Evolutionary conservation across 2,329 filamentous ascomycete genomes (phyloP).

Genomic region (Trichoderma cornu-damae): DNA sequence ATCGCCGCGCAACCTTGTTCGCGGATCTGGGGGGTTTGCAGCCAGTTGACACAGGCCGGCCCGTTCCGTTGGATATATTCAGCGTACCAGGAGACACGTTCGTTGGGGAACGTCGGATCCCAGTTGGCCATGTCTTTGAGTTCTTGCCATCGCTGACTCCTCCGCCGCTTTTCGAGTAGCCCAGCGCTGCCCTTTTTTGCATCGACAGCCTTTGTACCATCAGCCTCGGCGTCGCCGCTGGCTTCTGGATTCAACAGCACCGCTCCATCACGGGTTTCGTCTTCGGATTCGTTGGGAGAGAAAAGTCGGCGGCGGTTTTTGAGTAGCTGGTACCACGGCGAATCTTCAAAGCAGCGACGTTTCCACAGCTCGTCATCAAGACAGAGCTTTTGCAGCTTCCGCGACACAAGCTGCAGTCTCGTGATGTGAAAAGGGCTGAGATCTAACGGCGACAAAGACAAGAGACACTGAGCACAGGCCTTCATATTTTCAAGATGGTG

Average conservation of each 20-base stretch:
- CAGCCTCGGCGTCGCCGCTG: conserved; percentile 22
- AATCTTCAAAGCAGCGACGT: conserved; percentile 65
- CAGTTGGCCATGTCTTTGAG: conserved; percentile 66
- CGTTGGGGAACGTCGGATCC: conserved; percentile 70
- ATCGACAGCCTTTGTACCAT: background rate
- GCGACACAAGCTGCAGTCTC: conserved; percentile 64
- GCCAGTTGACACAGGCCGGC: conserved; percentile 69
- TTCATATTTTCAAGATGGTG: conserved; percentile 18
- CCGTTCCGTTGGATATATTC: conserved; percentile 83
- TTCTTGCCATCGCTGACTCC: conserved; percentile 23
- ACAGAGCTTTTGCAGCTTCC: conserved; percentile 58
- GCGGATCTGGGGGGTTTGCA: conserved; percentile 55
- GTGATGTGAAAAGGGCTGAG: conserved; percentile 46
- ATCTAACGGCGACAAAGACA: conserved; percentile 25
- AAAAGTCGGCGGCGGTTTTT: conserved; percentile 37
- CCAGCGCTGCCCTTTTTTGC: background rate
- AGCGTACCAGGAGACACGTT: conserved; percentile 76
- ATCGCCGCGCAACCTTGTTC: conserved; percentile 41
- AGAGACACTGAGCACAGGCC: conserved; percentile 13
- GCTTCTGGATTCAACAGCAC: conserved; percentile 26
- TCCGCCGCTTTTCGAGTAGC: background rate
- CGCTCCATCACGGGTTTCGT: conserved; percentile 29
- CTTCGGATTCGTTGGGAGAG: conserved; percentile 22
- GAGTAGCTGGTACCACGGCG: conserved; percentile 59
- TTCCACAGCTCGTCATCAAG: conserved; percentile 77